A percentile compares a stretch with the other conserved stretches of the same genome.
Evolutionary conservation across 2,329 filamentous ascomycete genomes (phyloP).

Genomic region (Chrysosphaeria jannelii): DNA sequence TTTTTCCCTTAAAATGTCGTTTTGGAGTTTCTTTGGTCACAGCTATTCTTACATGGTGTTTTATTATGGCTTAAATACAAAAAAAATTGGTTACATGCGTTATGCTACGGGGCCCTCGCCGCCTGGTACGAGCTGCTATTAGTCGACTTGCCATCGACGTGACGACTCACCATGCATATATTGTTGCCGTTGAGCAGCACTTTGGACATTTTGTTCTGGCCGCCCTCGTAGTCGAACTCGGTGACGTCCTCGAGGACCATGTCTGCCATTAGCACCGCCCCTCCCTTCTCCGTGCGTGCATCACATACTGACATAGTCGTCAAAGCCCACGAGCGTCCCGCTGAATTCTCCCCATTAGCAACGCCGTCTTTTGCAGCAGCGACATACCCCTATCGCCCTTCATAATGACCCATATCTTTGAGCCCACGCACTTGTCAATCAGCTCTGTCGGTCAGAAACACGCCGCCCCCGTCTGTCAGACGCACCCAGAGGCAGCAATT

Average conservation of each 20-base stretch:
- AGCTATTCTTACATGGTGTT: not conserved
- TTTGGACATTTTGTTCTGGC: conserved; percentile 70
- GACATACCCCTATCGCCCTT: conserved; percentile 80
- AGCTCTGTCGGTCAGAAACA: conserved; percentile 33
- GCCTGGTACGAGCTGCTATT: conserved; percentile 36
- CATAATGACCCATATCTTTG: conserved; percentile 96
- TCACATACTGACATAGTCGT: conserved; percentile 96
- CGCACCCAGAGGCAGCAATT: conserved; percentile 5
- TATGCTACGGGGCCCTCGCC: conserved; percentile 31
- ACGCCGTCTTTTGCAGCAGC: not conserved
- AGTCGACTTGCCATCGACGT: not conserved
- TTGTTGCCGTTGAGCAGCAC: conserved; percentile 95
- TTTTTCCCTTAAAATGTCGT: too few relatives aligned
- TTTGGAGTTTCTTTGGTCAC: too few relatives aligned
- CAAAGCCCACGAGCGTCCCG: conserved; percentile 79
- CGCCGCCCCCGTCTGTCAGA: too few relatives aligned
- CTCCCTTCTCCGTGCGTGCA: too few relatives aligned
- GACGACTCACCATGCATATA: conserved; percentile 67
- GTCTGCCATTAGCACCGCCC: conserved; percentile 26
- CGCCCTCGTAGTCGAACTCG: conserved; percentile 86
- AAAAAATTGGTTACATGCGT: not conserved
- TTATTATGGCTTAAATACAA: not conserved
- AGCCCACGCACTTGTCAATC: conserved; percentile 96
- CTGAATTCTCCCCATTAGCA: conserved; percentile 47
- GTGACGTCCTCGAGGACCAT: conserved; percentile 97